Base-by-base conservation (phyloP, 2,329 filamentous ascomycete species). In the Cucurbitaria berberidis region DNA sequence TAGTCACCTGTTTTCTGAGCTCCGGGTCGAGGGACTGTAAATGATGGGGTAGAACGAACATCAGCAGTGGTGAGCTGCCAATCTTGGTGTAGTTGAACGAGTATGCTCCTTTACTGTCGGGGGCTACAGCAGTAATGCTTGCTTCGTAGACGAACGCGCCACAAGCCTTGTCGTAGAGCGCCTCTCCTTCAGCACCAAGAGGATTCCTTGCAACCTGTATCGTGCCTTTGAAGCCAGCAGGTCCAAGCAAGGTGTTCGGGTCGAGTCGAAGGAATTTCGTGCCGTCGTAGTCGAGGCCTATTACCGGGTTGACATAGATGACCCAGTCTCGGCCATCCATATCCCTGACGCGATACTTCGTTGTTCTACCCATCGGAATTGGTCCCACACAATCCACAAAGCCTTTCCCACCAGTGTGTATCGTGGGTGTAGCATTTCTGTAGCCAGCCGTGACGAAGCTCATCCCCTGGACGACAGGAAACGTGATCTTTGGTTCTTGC, bases 21-120 rank as follows among this genome's bases (percentile, higher is more conserved):
- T 75, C 74, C 0, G 74, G 63, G 60, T 91, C 85, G 55, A 98
- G 93, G 0, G 90, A 91, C 27, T 86, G 79, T 3, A 91, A 72
- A 62, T 98, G 95, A 73, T 98, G 95, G 19, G 93, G 91, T 42
- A 99, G 78, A 15, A 90, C 90, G 72, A 89, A 97, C 87, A 96
- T 95, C 59, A 95, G 80, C 19, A 96, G 79, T 3, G 81, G 83
- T 15, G 84, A 78, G 30, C 86, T 79, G 5, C 93, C 93, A 0
- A 79, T 82, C 67, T 90, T 93, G n/a, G 79, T 76, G 78, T 90
- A 98, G 0, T 77, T 76, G 51, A 98, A 84, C 0, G 78, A 85
- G 72, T 98, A 99, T 1, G 80, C 85, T 1, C 84, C 86, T 38
- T 77, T 75, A 0, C 76, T 75, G 1, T 84, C 86, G 22, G 78